Base-by-base conservation (phyloP, 805 yeast species). In the Ogataea wickerhamii region DNA sequence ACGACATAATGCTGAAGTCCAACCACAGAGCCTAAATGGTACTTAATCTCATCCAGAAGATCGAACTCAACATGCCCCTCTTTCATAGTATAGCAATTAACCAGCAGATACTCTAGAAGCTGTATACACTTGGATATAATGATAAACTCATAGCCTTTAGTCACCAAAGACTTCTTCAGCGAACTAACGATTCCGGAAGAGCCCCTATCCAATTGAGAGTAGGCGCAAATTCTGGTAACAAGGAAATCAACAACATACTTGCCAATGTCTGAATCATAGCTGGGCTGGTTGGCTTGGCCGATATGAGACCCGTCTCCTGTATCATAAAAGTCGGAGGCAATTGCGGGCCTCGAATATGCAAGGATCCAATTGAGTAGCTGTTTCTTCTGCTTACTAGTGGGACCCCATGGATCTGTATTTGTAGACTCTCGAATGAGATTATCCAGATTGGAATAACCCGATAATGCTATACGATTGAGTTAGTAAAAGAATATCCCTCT, bases 341-440 rank as follows among this genome's bases (percentile, higher is more conserved):
- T 14, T 3, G 37, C 19, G 17, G 47, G 17, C 11, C 30, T 27
- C 3, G 52, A 38, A 28, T 46, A 49, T 8, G 38, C 28, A 12
- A 51, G 34, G 16, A 53, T 41, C 54, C 54, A 51, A 23, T 34
- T 38, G 11, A 48, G 33, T 2, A 54, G 40, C 37, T 64, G 66
- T 25, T 56, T 56, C 45, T 69, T 50, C 43, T 72, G 73, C 28
- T 63, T 59, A 4, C 70, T 58, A 0, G 75, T 66, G 4, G 78
- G 78, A 2, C 78, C 78, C 78, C 78, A 73, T 5, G 70, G 50
- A 47, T 73, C 78, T 4, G 74, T 72, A 35, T 70, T 73, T 12
- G 76, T 71, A 5, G 74, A 67, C 37, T 67, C 67, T 35, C 74
- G 55, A 4, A 71, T 59, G 28, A 48, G 29, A 28, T 56, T 56